A percentile compares a stretch with the other conserved stretches of the same genome.
Conservation (phyloP, 1,139 yeast genomes). For the Saccharomyces pastorianus region DNA sequence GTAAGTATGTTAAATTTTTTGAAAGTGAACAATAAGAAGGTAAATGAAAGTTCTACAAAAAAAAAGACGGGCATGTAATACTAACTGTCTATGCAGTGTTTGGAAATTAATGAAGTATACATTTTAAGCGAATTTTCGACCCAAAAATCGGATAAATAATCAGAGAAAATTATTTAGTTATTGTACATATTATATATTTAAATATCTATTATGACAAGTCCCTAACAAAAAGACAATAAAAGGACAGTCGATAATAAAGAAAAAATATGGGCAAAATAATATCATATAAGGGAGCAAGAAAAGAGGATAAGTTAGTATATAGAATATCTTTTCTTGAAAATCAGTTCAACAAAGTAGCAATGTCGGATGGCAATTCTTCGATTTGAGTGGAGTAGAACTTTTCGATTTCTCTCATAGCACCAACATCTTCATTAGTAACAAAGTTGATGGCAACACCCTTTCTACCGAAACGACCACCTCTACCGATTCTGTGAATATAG, state of each 20-base stretch:
- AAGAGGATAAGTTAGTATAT: background rate
- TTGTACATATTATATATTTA: background rate
- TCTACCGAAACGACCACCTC: too few species aligned
- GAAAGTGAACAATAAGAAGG: background rate
- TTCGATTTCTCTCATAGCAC: slow-evolving; percentile 94
- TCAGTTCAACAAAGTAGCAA: slow-evolving; percentile 61
- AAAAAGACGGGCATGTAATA: background rate
- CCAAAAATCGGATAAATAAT: background rate
- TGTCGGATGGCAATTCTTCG: slow-evolving; percentile 94
- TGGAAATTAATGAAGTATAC: background rate
- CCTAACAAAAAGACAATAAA: background rate
- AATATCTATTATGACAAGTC: background rate
- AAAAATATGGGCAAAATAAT: background rate
- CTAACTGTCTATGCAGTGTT: background rate
- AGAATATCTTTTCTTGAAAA: background rate
- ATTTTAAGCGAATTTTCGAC: background rate
- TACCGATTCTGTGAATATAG: too few species aligned
- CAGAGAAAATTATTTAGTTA: background rate
- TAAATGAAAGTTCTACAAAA: too few species aligned
- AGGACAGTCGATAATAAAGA: background rate
- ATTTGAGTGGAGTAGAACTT: slow-evolving; percentile 97
- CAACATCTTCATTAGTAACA: slow-evolving; percentile 84
- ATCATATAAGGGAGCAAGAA: background rate
- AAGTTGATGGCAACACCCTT: slow-evolving; percentile 97
- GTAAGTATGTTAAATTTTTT: background rate